Evolutionary conservation across 345 rosid genomes (phyloP).

Genomic region (Xanthoceras sorbifolium): DNA sequence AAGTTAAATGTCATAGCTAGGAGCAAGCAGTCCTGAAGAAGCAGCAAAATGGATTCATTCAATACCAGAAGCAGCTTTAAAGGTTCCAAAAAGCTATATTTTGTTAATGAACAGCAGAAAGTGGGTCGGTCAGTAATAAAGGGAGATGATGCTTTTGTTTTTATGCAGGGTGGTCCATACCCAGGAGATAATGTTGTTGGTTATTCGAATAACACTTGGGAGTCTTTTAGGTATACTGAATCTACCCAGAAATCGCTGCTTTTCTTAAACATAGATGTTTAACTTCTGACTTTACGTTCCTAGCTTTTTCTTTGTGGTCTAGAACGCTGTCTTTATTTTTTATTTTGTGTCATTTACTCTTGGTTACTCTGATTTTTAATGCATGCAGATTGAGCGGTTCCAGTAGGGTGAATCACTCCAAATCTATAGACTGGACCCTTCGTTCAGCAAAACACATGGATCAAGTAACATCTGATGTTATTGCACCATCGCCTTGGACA

Average conservation of each 20-base stretch:
- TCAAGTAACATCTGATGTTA: conserved; percentile 69
- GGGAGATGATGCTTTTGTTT: conserved; percentile 29
- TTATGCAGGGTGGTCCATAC: conserved; percentile 56
- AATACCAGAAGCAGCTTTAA: conserved; percentile 74
- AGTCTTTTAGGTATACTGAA: conserved; percentile 56
- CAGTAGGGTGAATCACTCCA: conserved; percentile 41
- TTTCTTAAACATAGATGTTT: not conserved
- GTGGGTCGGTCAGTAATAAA: conserved; percentile 8
- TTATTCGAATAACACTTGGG: conserved; percentile 72
- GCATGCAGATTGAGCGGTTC: conserved; percentile 63
- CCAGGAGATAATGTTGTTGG: conserved; percentile 46
- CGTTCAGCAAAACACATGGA: conserved; percentile 56
- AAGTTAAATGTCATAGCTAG: conserved; percentile 55
- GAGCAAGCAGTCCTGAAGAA: conserved; percentile 95
- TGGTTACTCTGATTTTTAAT: conserved; percentile 17
- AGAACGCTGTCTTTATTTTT: conserved; percentile 9
- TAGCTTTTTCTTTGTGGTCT: conserved; percentile 2
- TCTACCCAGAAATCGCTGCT: not conserved
- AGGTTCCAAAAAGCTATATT: conserved; percentile 46
- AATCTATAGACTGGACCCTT: conserved; percentile 77
- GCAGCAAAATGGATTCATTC: conserved; percentile 95
- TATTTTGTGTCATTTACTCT: conserved; percentile 12
- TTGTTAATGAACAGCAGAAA: conserved; percentile 1
- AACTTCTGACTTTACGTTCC: conserved; percentile 3
- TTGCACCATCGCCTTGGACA: conserved; percentile 96